phyloP scores from a whole-genome alignment of 345 rosid genomes.

The Hibiscus tridactylites region DNA sequence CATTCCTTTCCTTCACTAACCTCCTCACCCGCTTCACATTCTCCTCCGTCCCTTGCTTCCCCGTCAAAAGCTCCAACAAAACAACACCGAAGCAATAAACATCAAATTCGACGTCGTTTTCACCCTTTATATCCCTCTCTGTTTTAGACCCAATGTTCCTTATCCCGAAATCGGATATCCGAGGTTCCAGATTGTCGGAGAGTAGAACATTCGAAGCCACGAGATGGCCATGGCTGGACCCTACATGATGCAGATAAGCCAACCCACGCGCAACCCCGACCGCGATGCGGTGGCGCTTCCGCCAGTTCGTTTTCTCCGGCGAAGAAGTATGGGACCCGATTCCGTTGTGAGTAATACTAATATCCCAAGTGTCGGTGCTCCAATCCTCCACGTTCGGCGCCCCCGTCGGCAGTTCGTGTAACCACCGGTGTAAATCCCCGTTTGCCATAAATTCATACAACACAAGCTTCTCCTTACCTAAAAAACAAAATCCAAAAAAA shows the following conservation, averaged over 20 bases:
- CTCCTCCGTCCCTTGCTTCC: conserved; percentile 49
- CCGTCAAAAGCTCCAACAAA: conserved; percentile 67
- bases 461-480: conserved; percentile 75
- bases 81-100: conserved; percentile 67
- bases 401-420: conserved; percentile 87
- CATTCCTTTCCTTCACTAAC: conserved; percentile 60
- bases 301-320: conserved; percentile 60
- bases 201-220: conserved; percentile 74
- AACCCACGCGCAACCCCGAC: conserved; percentile 89
- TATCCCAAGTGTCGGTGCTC: conserved; percentile 94
- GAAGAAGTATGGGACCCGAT: conserved; percentile 22
- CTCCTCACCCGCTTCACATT: conserved; percentile 45
- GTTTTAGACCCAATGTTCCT: conserved; percentile 17
- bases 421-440: conserved; percentile 87
- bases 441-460: conserved; percentile 76
- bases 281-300: conserved; percentile 74
- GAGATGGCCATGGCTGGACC: conserved; percentile 71
- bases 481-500: neutral
- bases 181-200: conserved; percentile 60
- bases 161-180: conserved; percentile 69
- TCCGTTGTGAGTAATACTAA: conserved; percentile 22
- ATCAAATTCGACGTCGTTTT: conserved; percentile 34
- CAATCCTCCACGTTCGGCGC: conserved; percentile 83
- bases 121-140: neutral
- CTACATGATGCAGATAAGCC: conserved; percentile 85